Evolutionary conservation across 1,284 basidiomycete species (phyloP).

Genomic region (Termitomyces sp.): DNA sequence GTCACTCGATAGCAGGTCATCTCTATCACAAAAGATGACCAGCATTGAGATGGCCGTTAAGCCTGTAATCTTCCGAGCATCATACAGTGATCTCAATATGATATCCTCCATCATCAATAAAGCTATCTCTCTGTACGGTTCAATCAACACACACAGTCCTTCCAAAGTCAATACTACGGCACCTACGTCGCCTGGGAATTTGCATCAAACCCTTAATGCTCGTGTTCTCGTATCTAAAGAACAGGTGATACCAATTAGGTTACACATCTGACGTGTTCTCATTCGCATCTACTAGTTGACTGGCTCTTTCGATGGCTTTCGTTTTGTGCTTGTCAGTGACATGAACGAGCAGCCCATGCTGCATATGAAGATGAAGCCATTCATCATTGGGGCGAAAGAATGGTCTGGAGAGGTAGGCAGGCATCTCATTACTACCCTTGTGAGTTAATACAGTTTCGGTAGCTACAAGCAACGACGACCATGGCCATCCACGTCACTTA

Average conservation of each 20-base stretch:
- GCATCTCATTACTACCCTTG: neutral
- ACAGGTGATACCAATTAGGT: conserved; percentile 43
- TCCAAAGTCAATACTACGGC: conserved; percentile 6
- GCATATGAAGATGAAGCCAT: conserved; percentile 84
- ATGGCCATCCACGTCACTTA: conserved; percentile 86
- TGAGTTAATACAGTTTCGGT: conserved; percentile 9
- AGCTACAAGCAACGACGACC: conserved; percentile 81
- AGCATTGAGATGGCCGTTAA: conserved; percentile 82
- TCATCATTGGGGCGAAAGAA: conserved; percentile 81
- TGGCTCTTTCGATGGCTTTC: conserved; percentile 85
- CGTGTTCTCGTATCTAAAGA: conserved; percentile 76
- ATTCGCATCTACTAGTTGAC: conserved; percentile 52
- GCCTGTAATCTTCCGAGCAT: conserved; percentile 88
- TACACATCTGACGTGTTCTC: neutral
- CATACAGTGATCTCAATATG: conserved; percentile 88
- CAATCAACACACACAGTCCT: conserved; percentile 27
- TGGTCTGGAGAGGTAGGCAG: conserved; percentile 84
- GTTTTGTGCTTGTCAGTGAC: conserved; percentile 92
- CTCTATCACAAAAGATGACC: conserved; percentile 71
- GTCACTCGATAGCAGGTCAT: conserved; percentile 80
- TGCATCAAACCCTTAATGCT: conserved; percentile 39
- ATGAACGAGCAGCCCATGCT: conserved; percentile 93
- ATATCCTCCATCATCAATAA: conserved; percentile 89
- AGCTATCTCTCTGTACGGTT: conserved; percentile 66
- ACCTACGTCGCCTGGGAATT: conserved; percentile 8